These are phyloP conservation scores for Yamadazyma takamatsuzukensis DNA, from an alignment of 805 yeast genomes.

Conservation along the genomic window DNA sequence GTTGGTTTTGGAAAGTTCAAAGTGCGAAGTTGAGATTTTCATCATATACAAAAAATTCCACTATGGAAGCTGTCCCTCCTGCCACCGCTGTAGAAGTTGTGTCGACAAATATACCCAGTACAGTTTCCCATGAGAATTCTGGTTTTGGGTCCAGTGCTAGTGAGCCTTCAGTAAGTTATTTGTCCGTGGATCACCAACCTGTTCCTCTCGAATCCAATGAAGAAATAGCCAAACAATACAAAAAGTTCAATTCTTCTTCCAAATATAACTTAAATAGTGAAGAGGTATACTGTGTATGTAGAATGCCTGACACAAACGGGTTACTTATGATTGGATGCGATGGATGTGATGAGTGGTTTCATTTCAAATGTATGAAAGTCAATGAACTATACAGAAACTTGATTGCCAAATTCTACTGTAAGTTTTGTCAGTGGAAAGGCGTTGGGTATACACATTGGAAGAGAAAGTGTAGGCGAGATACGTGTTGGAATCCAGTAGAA, in stretches of 20 bases:
- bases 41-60: too few relatives aligned
- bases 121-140: too few relatives aligned
- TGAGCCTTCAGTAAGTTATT: constrained; percentile 1
- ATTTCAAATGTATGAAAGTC: constrained; percentile 71
- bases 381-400: constrained; percentile 48
- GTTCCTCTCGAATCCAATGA: constrained; percentile 20
- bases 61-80: too few relatives aligned
- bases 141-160: too few relatives aligned
- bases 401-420: constrained; percentile 67
- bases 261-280: constrained; percentile 50
- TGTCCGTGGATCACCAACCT: constrained; percentile 4
- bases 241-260: constrained; percentile 30
- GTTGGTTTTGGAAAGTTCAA: too few relatives aligned
- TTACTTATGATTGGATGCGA: constrained; percentile 92
- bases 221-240: constrained; percentile 34
- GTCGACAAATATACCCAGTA: too few relatives aligned
- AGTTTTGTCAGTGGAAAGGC: constrained; percentile 58
- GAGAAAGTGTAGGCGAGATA: constrained; percentile 61
- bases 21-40: too few relatives aligned
- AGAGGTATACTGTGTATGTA: constrained; percentile 73
- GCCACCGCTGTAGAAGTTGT: too few relatives aligned
- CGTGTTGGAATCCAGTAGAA: constrained; percentile 55
- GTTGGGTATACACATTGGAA: constrained; percentile 64
- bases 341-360: constrained; percentile 95
- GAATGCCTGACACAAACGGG: constrained; percentile 70